phyloP scores from a whole-genome alignment of 768 basidiomycete species.

The Cubamyces sp. region DNA sequence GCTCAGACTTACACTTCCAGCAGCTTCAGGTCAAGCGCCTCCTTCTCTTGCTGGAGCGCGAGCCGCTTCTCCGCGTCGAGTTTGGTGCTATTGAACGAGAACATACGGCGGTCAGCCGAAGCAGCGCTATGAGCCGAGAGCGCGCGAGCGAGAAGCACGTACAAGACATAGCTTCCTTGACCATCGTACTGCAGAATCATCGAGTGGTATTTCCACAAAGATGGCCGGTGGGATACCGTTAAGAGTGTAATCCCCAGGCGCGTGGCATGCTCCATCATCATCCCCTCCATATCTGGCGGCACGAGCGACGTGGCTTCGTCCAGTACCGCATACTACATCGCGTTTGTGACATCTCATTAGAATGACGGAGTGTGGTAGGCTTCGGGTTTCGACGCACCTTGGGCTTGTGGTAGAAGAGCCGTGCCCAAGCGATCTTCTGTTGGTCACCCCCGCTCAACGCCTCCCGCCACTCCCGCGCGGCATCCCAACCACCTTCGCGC shows the following conservation, averaged over 20 bases:
- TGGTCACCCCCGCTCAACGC: slow-evolving; percentile 94
- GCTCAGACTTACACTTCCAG: slow-evolving; percentile 73
- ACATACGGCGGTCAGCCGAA: background rate
- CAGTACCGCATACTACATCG: slow-evolving; percentile 83
- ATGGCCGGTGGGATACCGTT: slow-evolving; percentile 94
- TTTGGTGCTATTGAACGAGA: slow-evolving; percentile 61
- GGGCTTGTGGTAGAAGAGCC: slow-evolving; percentile 93
- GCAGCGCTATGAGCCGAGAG: background rate
- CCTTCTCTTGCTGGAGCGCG: slow-evolving; percentile 94
- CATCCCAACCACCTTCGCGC: slow-evolving; percentile 96
- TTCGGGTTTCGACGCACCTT: slow-evolving; percentile 55
- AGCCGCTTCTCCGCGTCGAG: slow-evolving; percentile 89
- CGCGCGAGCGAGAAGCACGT: slow-evolving; percentile 36
- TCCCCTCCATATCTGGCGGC: slow-evolving; percentile 87
- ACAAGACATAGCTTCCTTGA: slow-evolving; percentile 96
- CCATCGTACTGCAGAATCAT: slow-evolving; percentile 93
- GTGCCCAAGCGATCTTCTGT: slow-evolving; percentile 96
- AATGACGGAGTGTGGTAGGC: background rate
- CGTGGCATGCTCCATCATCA: slow-evolving; percentile 94
- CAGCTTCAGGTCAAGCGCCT: slow-evolving; percentile 81
- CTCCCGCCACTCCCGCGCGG: slow-evolving; percentile 90
- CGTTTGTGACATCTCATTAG: slow-evolving; percentile 4
- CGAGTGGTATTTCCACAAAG: slow-evolving; percentile 90
- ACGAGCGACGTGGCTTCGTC: slow-evolving; percentile 97
- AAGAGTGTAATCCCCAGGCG: slow-evolving; percentile 87